These are phyloP conservation scores for Rhexocercosporidium sp. DNA, from an alignment of 2,329 filamentous ascomycete genomes.

Conservation along the genomic window DNA sequence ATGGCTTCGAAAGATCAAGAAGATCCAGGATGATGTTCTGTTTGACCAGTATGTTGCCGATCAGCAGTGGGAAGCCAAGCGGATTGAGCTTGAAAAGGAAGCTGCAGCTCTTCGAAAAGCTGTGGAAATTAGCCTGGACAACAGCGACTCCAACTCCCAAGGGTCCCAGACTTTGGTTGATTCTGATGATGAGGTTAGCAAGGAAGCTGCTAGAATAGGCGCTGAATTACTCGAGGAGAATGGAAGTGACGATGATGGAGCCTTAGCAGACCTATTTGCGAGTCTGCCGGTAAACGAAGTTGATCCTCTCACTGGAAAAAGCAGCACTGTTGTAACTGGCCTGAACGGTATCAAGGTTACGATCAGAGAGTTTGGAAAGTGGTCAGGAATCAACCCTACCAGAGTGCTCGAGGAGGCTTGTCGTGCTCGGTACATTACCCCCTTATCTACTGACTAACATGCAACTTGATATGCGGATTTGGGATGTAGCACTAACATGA, in stretches of 20 bases:
- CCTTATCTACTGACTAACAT: not conserved
- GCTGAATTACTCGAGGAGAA: constrained; percentile 62
- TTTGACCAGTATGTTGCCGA: constrained; percentile 73
- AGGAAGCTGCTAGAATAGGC: constrained; percentile 63
- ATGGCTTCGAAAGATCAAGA: constrained; percentile 74
- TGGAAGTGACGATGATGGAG: constrained; percentile 57
- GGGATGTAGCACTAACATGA: constrained; percentile 16
- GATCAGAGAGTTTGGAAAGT: constrained; percentile 84
- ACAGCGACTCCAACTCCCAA: constrained; percentile 35
- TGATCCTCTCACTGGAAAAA: constrained; percentile 62
- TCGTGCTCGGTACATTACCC: constrained; percentile 66
- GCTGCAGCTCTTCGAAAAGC: constrained; percentile 56
- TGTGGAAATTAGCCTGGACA: constrained; percentile 27
- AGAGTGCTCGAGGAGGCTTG: constrained; percentile 87
- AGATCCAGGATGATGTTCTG: constrained; percentile 78
- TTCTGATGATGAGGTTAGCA: constrained; percentile 52
- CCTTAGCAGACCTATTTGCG: constrained; percentile 61
- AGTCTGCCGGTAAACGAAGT: constrained; percentile 65
- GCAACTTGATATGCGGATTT: not conserved
- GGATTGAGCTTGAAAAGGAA: constrained; percentile 65
- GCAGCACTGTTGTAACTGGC: constrained; percentile 59
- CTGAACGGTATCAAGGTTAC: constrained; percentile 60
- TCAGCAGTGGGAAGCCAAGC: constrained; percentile 65
- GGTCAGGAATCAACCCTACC: constrained; percentile 76
- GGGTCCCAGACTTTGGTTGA: constrained; percentile 44